Conservation (phyloP, 2,329 filamentous ascomycete species). For the Botrytis sinoallii region DNA sequence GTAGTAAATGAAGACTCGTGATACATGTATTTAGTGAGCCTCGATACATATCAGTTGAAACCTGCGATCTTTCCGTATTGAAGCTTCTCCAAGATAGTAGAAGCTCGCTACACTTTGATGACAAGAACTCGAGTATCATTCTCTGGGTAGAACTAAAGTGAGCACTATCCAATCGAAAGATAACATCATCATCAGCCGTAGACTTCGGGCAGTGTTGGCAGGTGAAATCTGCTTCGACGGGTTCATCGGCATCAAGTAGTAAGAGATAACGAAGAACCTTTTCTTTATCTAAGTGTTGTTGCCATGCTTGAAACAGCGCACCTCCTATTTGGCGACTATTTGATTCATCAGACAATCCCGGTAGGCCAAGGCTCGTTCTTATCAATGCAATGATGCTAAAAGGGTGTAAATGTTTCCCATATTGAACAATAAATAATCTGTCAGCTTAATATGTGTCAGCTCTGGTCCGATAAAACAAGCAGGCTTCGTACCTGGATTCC, state of each 20-base stretch:
- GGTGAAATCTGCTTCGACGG: neutral
- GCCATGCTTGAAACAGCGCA: conserved; percentile 36
- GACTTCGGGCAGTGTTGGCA: conserved; percentile 31
- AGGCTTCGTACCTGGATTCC: conserved; percentile 69
- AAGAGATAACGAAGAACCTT: conserved; percentile 54
- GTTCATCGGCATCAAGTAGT: conserved; percentile 42
- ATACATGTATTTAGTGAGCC: conserved; percentile 33
- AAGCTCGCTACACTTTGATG: conserved; percentile 33
- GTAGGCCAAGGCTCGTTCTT: conserved; percentile 61
- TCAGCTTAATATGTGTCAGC: conserved; percentile 52
- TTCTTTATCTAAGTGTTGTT: conserved; percentile 39
- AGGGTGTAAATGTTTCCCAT: conserved; percentile 62
- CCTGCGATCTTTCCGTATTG: conserved; percentile 26
- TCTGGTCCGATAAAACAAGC: neutral
- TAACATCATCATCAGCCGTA: conserved; percentile 12
- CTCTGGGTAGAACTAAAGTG: conserved; percentile 34
- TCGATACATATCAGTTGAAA: conserved; percentile 34
- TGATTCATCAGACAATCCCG: conserved; percentile 22
- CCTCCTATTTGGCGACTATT: conserved; percentile 28
- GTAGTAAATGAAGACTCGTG: conserved; percentile 30
- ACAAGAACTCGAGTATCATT: conserved; percentile 35
- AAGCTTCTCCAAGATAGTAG: conserved; percentile 32
- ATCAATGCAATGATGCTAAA: conserved; percentile 66
- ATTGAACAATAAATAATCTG: conserved; percentile 60
- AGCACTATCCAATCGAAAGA: conserved; percentile 29